phyloP scores from a whole-genome alignment of 2,329 filamentous ascomycete genomes.

The Colletotrichum musicola region DNA sequence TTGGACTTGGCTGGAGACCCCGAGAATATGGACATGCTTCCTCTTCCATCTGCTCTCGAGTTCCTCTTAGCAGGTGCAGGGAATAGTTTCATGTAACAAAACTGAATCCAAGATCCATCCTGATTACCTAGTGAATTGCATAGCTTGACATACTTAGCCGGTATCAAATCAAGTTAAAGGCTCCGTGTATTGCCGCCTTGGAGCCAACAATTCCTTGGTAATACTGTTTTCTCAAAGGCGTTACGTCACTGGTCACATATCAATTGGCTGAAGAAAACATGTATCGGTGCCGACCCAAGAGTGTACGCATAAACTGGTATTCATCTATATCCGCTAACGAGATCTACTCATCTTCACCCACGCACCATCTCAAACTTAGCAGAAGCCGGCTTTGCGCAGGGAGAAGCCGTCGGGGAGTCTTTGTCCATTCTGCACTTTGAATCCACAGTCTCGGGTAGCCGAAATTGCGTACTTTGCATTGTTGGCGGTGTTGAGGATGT shows the following conservation, averaged over 20 bases:
- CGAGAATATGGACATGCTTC: conserved; percentile 42
- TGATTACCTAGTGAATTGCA: not conserved
- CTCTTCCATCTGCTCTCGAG: conserved; percentile 48
- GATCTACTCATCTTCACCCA: not conserved
- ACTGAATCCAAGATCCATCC: not conserved
- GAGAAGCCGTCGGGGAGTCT: not conserved
- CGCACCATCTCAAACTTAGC: not conserved
- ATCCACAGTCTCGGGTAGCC: conserved; percentile 1
- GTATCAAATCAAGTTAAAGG: not conserved
- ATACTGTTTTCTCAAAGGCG: too few species aligned
- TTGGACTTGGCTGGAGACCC: conserved; percentile 32
- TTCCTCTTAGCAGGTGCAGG: conserved; percentile 48
- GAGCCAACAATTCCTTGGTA: too few species aligned
- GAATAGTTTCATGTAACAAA: conserved; percentile 7
- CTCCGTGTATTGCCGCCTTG: too few species aligned
- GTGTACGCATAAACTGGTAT: not conserved
- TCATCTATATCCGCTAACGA: not conserved
- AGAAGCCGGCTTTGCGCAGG: conserved; percentile 14
- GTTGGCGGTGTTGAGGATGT: not conserved
- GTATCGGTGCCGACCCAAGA: too few species aligned
- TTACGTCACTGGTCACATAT: too few species aligned
- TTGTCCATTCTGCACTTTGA: not conserved
- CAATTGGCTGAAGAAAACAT: too few species aligned
- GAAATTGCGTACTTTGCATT: not conserved
- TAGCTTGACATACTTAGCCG: not conserved